These are phyloP conservation scores for Aspergillus hancockii DNA, from an alignment of 495 filamentous ascomycete genomes.

Conservation along the genomic window DNA sequence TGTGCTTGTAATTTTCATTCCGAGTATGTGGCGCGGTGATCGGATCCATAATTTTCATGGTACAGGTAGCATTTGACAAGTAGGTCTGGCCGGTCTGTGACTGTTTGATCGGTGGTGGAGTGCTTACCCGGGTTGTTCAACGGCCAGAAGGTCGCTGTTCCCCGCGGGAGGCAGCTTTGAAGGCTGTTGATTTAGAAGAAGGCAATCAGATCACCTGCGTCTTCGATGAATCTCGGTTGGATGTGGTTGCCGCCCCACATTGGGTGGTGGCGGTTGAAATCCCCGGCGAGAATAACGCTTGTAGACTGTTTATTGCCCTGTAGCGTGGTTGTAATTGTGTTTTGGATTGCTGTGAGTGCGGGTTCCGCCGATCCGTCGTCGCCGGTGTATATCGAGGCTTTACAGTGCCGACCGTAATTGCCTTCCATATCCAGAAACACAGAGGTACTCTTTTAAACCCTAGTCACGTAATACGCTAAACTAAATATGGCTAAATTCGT, in stretches of 20 bases:
- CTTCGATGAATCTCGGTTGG: background rate
- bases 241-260: background rate
- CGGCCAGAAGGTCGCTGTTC: conserved; percentile 12
- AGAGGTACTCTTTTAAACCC: too few species aligned
- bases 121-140: conserved; percentile 15
- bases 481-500: too few species aligned
- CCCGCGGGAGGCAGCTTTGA: conserved; percentile 12
- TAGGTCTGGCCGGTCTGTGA: conserved; percentile 11
- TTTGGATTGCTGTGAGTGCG: too few species aligned
- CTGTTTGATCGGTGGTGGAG: conserved; percentile 14
- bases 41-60: conserved; percentile 24
- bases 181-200: conserved; percentile 15
- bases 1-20: conserved; percentile 23
- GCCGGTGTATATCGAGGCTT: too few species aligned
- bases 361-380: too few species aligned
- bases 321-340: too few species aligned
- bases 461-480: too few species aligned
- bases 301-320: too few species aligned
- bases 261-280: too few species aligned
- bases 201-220: conserved; percentile 19
- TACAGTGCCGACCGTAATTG: too few species aligned
- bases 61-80: conserved; percentile 26
- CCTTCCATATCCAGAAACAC: too few species aligned
- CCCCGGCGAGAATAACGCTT: too few species aligned
- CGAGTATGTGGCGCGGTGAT: conserved; percentile 20